phyloP scores from a whole-genome alignment of 805 yeast genomes.

The Candida anglica region DNA sequence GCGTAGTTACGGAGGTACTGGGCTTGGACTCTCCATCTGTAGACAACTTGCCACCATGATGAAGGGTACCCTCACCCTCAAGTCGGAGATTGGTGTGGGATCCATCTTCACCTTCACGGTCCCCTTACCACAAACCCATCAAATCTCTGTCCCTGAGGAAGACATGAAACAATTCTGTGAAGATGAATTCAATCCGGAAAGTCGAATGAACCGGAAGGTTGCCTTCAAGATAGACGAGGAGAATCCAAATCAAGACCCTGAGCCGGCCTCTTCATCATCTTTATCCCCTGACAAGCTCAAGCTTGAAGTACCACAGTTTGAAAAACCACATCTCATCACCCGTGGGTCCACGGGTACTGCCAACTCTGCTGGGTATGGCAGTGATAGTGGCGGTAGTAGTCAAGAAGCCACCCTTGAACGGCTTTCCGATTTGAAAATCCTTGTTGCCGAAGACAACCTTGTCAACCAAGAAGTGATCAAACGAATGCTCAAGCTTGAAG shows the following conservation, averaged over 20 bases:
- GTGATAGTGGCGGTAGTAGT: constrained; percentile 4
- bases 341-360: constrained; percentile 53
- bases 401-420: constrained; percentile 14
- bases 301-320: constrained; percentile 18
- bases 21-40: constrained; percentile 86
- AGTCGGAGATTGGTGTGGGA: constrained; percentile 77
- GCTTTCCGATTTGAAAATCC: constrained; percentile 42
- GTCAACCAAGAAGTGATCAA: constrained; percentile 94
- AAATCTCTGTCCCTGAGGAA: constrained; percentile 35
- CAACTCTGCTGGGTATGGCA: constrained; percentile 24
- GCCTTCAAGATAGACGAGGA: constrained; percentile 24
- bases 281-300: constrained; percentile 1
- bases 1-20: constrained; percentile 93
- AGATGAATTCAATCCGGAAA: constrained; percentile 61
- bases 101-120: constrained; percentile 79
- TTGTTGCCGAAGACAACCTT: constrained; percentile 91
- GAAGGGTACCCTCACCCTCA: constrained; percentile 78
- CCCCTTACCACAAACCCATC: constrained; percentile 67
- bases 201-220: constrained; percentile 50
- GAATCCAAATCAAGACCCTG: constrained; percentile 1
- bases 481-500: constrained; percentile 84
- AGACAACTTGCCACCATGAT: constrained; percentile 86
- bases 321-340: constrained; percentile 43
- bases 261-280: constrained; percentile 1
- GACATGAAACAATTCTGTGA: constrained; percentile 46